These are phyloP conservation scores for Globisporangium parvum DNA, from an alignment of 352 stramenopile species.

Conservation along the genomic window DNA sequence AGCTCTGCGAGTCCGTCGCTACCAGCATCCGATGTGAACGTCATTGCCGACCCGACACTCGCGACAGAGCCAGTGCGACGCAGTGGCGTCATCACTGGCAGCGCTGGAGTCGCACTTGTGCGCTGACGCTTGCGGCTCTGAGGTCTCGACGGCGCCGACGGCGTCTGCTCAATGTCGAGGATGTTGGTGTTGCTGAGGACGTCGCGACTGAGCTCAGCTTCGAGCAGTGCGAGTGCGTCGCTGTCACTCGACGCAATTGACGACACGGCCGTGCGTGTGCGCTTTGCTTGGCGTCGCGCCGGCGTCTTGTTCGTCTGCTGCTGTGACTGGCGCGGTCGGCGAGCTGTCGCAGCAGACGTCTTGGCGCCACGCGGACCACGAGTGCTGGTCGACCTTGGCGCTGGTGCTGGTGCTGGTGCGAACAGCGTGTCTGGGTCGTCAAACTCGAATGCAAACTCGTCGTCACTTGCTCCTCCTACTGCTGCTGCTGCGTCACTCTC, in stretches of 20 bases:
- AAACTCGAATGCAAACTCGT: conserved; percentile 5
- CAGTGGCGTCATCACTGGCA: neutral
- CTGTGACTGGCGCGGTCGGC: neutral
- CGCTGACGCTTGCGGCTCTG: neutral
- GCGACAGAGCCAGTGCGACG: neutral
- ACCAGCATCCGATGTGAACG: neutral
- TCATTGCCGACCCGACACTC: conserved; percentile 4
- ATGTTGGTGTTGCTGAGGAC: neutral
- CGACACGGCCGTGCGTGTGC: conserved; percentile 1
- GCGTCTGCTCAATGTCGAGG: neutral
- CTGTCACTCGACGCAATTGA: conserved; percentile 25
- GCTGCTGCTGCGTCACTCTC: neutral
- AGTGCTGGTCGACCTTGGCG: neutral
- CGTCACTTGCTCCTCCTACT: neutral
- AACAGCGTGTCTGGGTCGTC: neutral
- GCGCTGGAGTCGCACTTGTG: neutral
- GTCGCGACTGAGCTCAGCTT: conserved; percentile 30
- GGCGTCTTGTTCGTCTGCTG: neutral
- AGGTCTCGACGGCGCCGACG: neutral
- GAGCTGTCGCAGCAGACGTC: neutral
- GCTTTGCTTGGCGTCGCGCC: neutral
- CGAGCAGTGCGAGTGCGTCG: conserved; percentile 36
- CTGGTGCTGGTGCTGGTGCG: neutral
- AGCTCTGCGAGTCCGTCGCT: conserved; percentile 25
- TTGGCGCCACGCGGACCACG: too few relatives aligned